These are phyloP conservation scores for Aegilops speltoides DNA, from an alignment of 176 grass and related monocot species.

Conservation along the genomic window DNA sequence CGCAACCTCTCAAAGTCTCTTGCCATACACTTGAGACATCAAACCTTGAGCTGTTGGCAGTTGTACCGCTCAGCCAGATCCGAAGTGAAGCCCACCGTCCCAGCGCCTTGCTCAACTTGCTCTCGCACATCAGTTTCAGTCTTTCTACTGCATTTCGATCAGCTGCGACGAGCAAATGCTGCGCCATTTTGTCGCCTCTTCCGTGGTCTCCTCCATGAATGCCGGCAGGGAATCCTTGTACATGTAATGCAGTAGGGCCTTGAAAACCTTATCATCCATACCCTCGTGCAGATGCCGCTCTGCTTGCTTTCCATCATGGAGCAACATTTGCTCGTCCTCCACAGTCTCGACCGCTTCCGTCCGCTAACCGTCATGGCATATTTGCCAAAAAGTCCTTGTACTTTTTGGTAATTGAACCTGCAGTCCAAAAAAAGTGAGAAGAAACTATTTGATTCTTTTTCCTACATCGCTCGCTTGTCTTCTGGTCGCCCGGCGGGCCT, in stretches of 20 bases:
- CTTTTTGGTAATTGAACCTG: too few species aligned
- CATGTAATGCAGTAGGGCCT: constrained; percentile 30
- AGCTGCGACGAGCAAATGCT: neutral
- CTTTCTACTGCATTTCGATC: neutral
- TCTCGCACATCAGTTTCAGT: neutral
- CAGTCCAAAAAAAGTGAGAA: too few species aligned
- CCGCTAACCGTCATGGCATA: too few species aligned
- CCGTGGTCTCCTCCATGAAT: neutral
- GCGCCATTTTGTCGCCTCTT: neutral
- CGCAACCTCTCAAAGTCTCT: neutral
- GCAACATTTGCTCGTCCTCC: neutral
- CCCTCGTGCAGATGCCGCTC: neutral
- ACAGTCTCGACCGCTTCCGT: too few species aligned
- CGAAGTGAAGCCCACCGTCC: neutral
- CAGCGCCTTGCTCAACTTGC: neutral
- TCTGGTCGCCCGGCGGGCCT: too few species aligned
- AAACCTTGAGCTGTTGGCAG: neutral
- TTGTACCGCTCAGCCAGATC: neutral
- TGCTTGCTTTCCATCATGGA: neutral
- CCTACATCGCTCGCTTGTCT: too few species aligned
- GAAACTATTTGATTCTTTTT: too few species aligned
- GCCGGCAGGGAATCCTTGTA: neutral
- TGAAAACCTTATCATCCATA: constrained; percentile 10
- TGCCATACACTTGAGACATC: neutral
- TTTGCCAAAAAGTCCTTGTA: too few species aligned